phyloP scores from a whole-genome alignment of 257 asterid species.

The Jacaranda copaia region DNA sequence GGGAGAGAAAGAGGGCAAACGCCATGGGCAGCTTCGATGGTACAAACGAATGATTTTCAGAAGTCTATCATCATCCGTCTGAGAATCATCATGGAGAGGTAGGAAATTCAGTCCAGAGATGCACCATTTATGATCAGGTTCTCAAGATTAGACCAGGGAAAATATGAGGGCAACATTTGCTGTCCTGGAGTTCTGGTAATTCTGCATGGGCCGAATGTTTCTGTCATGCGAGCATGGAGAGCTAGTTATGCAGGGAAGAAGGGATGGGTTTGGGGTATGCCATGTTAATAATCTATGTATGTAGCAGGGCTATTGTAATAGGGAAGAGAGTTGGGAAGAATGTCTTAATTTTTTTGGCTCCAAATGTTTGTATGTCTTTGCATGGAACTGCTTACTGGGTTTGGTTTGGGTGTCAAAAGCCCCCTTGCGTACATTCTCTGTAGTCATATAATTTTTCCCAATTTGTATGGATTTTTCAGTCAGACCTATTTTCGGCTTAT shows the following conservation, averaged over 20 bases:
- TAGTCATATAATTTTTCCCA: conserved; percentile 11
- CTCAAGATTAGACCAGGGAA: background rate
- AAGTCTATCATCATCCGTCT: background rate
- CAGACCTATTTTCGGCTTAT: background rate
- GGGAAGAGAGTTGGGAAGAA: conserved; percentile 28
- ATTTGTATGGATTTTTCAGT: conserved; percentile 23
- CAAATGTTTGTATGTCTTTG: conserved; percentile 18
- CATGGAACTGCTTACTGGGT: background rate
- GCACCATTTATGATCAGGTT: background rate
- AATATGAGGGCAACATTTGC: background rate
- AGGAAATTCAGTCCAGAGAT: conserved; percentile 2
- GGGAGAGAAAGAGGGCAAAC: conserved; percentile 68
- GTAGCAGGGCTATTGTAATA: conserved; percentile 32
- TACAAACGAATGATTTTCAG: conserved; percentile 45
- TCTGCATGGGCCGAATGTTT: conserved; percentile 21
- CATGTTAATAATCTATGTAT: conserved; percentile 35
- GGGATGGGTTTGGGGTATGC: background rate
- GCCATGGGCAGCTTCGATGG: conserved; percentile 67
- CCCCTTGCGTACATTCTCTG: background rate
- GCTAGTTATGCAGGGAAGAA: background rate
- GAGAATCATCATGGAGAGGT: conserved; percentile 21
- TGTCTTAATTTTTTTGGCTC: conserved; percentile 29
- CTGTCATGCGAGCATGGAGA: background rate
- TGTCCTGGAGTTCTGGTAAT: conserved; percentile 5
- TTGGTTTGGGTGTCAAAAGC: background rate